A percentile compares a stretch with the other conserved stretches of the same genome.
These are phyloP conservation scores for Gamarada debralockiae DNA, from an alignment of 495 filamentous ascomycete species.

Conservation along the genomic window DNA sequence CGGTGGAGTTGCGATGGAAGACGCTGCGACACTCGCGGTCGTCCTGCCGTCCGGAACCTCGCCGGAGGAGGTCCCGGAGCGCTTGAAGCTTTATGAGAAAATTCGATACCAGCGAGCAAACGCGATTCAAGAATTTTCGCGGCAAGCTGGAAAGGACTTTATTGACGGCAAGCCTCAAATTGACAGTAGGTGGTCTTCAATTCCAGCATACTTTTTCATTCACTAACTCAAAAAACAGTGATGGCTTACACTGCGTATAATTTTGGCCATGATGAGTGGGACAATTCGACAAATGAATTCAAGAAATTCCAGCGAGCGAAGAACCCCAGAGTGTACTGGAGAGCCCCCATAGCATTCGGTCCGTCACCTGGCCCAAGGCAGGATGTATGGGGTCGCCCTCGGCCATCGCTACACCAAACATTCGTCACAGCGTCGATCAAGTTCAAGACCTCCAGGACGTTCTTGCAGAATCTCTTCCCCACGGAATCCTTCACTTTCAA, in stretches of 20 bases:
- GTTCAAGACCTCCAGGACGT: slow-evolving; percentile 52
- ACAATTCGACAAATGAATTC: slow-evolving; percentile 37
- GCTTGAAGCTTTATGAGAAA: slow-evolving; percentile 51
- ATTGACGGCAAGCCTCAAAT: slow-evolving; percentile 20
- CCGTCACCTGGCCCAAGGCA: slow-evolving; percentile 51
- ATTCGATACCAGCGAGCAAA: slow-evolving; percentile 49
- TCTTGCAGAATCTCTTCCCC: slow-evolving; percentile 50
- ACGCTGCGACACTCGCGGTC: slow-evolving; percentile 50
- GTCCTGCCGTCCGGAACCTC: slow-evolving; percentile 43
- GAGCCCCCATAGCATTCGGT: slow-evolving; percentile 50
- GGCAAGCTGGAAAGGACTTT: slow-evolving; percentile 39
- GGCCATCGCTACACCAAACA: slow-evolving; percentile 25
- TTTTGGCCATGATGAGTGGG: slow-evolving; percentile 57
- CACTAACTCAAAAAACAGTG: slow-evolving; percentile 30
- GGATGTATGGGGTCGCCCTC: slow-evolving; percentile 27
- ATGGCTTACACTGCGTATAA: slow-evolving; percentile 48
- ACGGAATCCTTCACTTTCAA: slow-evolving; percentile 38
- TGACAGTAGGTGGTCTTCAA: slow-evolving; percentile 27
- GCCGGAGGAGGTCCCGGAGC: slow-evolving; percentile 35
- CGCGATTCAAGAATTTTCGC: slow-evolving; percentile 51
- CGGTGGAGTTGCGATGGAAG: slow-evolving; percentile 55
- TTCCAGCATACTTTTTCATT: not conserved
- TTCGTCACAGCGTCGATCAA: slow-evolving; percentile 48
- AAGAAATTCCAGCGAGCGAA: slow-evolving; percentile 37
- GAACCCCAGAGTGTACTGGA: slow-evolving; percentile 35